Percentiles rank a stretch among this genome's conserved stretches.
Evolutionary conservation across 208 protist species (phyloP).

Genomic region (Leishmania amazonensis): DNA sequence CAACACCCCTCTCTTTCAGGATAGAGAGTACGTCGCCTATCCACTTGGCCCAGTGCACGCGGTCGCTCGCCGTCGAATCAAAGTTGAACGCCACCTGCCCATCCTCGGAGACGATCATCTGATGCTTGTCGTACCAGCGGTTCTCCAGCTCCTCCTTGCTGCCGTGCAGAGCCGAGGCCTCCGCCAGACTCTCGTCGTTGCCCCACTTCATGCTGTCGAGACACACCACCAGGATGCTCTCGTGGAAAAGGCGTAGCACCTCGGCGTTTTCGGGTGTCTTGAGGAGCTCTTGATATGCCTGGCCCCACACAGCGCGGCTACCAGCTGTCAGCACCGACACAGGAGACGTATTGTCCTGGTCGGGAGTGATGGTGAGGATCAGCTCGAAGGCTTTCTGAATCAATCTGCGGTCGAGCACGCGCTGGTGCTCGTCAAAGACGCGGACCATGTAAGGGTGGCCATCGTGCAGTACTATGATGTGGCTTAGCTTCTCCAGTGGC

Average conservation of each 20-base stretch:
- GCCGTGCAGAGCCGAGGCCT: conserved; percentile 71
- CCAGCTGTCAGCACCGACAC: conserved; percentile 87
- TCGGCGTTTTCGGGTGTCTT: conserved; percentile 76
- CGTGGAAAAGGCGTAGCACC: conserved; percentile 65
- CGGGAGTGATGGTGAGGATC: conserved; percentile 77
- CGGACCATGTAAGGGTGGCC: conserved; percentile 74
- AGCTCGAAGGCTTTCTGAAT: conserved; percentile 77
- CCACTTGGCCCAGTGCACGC: conserved; percentile 84
- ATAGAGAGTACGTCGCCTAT: conserved; percentile 70
- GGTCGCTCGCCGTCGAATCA: conserved; percentile 78
- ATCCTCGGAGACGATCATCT: conserved; percentile 88
- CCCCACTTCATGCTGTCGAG: conserved; percentile 70
- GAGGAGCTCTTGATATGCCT: conserved; percentile 82
- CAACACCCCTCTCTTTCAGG: conserved; percentile 11
- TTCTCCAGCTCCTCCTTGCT: conserved; percentile 82
- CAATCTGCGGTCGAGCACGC: conserved; percentile 36
- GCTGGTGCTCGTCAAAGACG: conserved; percentile 66
- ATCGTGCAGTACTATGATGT: conserved; percentile 86
- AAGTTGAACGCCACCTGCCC: conserved; percentile 89
- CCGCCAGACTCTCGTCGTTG: conserved; percentile 37
- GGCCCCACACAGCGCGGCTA: conserved; percentile 73
- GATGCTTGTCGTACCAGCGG: conserved; percentile 94
- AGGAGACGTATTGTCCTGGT: conserved; percentile 77
- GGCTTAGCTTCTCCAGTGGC: conserved; percentile 63
- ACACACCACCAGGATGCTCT: conserved; percentile 79